Percentiles rank a stretch among this genome's conserved stretches.
These are phyloP conservation scores for Thecaphora thlaspeos DNA, from an alignment of 1,284 basidiomycete species.

Conservation along the genomic window DNA sequence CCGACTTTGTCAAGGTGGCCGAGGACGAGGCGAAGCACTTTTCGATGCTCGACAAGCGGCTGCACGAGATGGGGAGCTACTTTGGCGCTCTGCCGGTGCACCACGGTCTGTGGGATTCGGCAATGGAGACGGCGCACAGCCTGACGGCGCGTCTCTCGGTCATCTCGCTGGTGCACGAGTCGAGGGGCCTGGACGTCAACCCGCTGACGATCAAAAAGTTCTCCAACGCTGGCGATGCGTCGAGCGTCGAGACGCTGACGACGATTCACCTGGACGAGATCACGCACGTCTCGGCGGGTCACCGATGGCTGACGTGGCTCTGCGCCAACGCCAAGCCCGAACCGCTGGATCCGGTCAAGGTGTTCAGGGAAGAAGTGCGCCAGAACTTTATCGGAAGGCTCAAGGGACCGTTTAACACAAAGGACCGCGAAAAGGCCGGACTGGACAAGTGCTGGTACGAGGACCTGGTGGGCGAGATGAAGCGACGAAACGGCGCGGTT, in stretches of 20 bases:
- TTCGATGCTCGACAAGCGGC: constrained; percentile 59
- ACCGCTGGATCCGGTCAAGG: constrained; percentile 68
- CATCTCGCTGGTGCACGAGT: constrained; percentile 86
- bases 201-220: constrained; percentile 79
- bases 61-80: constrained; percentile 67
- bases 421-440: constrained; percentile 70
- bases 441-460: constrained; percentile 57
- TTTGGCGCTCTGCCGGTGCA: constrained; percentile 66
- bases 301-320: constrained; percentile 79
- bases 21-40: constrained; percentile 75
- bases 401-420: constrained; percentile 80
- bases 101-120: constrained; percentile 73
- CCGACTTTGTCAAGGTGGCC: constrained; percentile 62
- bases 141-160: constrained; percentile 77
- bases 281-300: constrained; percentile 74
- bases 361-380: constrained; percentile 74
- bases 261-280: constrained; percentile 69
- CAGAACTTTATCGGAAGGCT: constrained; percentile 75
- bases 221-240: constrained; percentile 68
- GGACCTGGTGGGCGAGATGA: constrained; percentile 67
- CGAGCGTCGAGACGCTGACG: constrained; percentile 64
- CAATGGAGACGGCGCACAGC: constrained; percentile 70
- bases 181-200: constrained; percentile 75
- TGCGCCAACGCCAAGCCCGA: constrained; percentile 64
- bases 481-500: constrained; percentile 5